Evolutionary conservation across 306 rosid genomes (phyloP), one percentile per base, ranked within the genome.

Genomic region (Dryas alaskensis): DNA sequence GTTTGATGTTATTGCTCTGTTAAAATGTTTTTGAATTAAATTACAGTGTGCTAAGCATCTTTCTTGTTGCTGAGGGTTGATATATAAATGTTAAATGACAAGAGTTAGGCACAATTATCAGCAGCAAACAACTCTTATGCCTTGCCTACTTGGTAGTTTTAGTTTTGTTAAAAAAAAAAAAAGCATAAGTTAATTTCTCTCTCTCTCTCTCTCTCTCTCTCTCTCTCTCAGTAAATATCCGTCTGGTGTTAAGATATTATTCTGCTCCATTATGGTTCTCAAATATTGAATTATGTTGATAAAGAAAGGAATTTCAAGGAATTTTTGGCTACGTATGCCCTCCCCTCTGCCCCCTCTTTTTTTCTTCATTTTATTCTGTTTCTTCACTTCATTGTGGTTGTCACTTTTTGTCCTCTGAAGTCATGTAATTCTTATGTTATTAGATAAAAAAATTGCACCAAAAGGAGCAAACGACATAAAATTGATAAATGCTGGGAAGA

Each of bases 401-500:
- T 45, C 47, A 49, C 44, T 54, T 72, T 70, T 61, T 60, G 0
- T 3, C 25, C 46, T 72, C 71, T 77, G 65, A 77, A 66, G 47
- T 45, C 48, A 45, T 75, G 67, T 63, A 14, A 51, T 39, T 79
- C 60, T 73, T 57, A 54, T 80, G 61, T 57, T 69, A 68, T 67
- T 43, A 93, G 97, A 89, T 73, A 91, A 91, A 80, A 93, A 87
- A 78, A 78, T 84, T 66, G 80, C 85, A 52, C 98, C 98, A 19
- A 93, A 88, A 80, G 90, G 86, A 65, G 93, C 97, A 44, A 89
- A 78, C 83, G 98, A 93, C 75, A 80, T 93, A 69, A 93, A 89
- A 66, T 84, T 93, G 86, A 91, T 93, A 72, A 87, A 78, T 79
- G 92, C 89, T 60, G 96, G 97, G 68, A 93, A 87, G 84, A 86